Conservation (phyloP, 2,329 filamentous ascomycete species). For the Gaeumannomyces tritici region DNA sequence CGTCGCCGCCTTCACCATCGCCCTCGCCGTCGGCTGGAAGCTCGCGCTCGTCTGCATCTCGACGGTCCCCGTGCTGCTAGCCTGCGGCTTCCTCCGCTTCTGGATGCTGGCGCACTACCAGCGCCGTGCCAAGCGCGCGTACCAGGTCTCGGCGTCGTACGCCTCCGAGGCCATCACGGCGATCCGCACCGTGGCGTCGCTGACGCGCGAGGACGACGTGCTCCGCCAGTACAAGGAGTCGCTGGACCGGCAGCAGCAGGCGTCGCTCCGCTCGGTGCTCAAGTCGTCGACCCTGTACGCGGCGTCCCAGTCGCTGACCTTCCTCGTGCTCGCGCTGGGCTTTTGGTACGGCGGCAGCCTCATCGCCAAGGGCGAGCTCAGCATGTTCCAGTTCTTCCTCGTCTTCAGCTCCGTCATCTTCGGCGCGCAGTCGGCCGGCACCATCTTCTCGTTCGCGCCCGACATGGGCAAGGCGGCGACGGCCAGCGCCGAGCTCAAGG, state of each 20-base stretch:
- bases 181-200: conserved; percentile 84
- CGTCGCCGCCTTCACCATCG: conserved; percentile 53
- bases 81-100: conserved; percentile 43
- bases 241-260: conserved; percentile 56
- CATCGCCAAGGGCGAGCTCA: conserved; percentile 61
- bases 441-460: conserved; percentile 80
- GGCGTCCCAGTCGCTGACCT: conserved; percentile 72
- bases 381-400: conserved; percentile 82
- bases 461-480: conserved; percentile 91
- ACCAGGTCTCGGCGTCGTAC: conserved; percentile 72
- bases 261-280: conserved; percentile 62
- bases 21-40: conserved; percentile 31
- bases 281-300: conserved; percentile 75
- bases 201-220: conserved; percentile 81
- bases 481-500: conserved; percentile 71
- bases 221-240: conserved; percentile 59
- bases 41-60: conserved; percentile 31
- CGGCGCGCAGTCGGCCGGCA: conserved; percentile 83
- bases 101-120: conserved; percentile 62
- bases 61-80: conserved; percentile 27
- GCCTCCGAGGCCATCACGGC: conserved; percentile 91
- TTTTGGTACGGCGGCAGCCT: conserved; percentile 88
- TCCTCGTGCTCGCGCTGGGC: conserved; percentile 74
- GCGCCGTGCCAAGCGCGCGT: conserved; percentile 66
- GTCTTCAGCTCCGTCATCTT: conserved; percentile 85